These are phyloP conservation scores for Colletotrichum orbiculare DNA, from an alignment of 2,329 filamentous ascomycete species.

Conservation along the genomic window DNA sequence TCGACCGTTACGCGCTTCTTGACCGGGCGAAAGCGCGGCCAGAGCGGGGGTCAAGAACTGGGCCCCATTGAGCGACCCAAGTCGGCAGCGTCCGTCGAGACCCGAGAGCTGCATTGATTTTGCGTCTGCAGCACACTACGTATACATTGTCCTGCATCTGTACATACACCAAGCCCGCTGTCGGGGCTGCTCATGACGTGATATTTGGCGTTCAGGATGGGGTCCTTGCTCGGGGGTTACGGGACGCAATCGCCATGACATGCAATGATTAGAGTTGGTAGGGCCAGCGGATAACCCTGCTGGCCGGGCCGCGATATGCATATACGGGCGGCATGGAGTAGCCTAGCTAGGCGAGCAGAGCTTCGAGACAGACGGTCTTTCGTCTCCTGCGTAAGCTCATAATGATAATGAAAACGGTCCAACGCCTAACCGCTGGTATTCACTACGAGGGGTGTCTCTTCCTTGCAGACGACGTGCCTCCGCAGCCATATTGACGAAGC, in stretches of 20 bases:
- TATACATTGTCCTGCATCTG: conserved; percentile 5
- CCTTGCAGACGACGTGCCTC: neutral
- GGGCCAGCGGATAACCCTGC: neutral
- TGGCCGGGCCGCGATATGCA: conserved; percentile 30
- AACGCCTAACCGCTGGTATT: neutral
- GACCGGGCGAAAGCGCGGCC: conserved; percentile 77
- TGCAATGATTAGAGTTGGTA: conserved; percentile 11
- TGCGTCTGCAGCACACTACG: neutral
- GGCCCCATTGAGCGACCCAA: conserved; percentile 66
- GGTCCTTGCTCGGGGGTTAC: conserved; percentile 2
- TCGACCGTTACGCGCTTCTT: conserved; percentile 68
- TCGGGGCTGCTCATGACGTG: conserved; percentile 16
- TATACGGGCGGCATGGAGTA: conserved; percentile 19
- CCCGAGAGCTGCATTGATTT: conserved; percentile 36
- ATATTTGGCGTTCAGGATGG: conserved; percentile 26
- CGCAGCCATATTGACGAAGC: neutral
- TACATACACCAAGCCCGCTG: conserved; percentile 4
- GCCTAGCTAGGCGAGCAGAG: conserved; percentile 9
- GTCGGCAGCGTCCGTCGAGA: conserved; percentile 43
- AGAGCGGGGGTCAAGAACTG: conserved; percentile 78
- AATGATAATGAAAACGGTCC: conserved; percentile 35
- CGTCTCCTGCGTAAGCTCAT: conserved; percentile 26
- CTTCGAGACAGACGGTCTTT: conserved; percentile 3
- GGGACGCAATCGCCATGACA: conserved; percentile 34
- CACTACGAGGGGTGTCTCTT: neutral